These are phyloP conservation scores for Scheffersomyces stipitis DNA, from an alignment of 805 yeast species.

Conservation along the genomic window DNA sequence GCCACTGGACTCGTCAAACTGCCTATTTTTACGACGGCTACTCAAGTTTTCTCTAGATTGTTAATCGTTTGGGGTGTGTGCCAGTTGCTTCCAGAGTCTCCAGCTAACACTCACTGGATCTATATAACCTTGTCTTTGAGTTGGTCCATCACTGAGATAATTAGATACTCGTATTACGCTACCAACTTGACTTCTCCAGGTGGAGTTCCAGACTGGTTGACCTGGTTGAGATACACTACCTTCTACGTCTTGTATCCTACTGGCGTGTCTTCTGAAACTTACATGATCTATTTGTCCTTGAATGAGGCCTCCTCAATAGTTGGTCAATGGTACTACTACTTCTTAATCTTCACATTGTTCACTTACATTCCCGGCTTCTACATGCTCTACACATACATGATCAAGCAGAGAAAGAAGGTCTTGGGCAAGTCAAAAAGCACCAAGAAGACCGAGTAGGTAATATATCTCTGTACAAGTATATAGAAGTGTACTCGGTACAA, in stretches of 20 bases:
- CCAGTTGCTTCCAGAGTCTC: conserved; percentile 68
- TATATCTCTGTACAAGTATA: too few relatives aligned
- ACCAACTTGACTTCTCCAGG: conserved; percentile 53
- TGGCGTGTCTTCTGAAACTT: conserved; percentile 86
- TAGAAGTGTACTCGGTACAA: too few relatives aligned
- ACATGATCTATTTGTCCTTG: conserved; percentile 67
- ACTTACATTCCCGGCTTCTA: conserved; percentile 87
- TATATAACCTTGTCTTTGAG: conserved; percentile 71
- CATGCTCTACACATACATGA: conserved; percentile 81
- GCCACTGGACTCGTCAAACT: conserved; percentile 79
- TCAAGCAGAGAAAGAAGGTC: conserved; percentile 80
- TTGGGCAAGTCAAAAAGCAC: conserved; percentile 35
- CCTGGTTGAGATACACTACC: conserved; percentile 77
- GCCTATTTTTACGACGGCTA: conserved; percentile 76
- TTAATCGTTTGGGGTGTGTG: conserved; percentile 82
- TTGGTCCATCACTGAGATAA: conserved; percentile 94
- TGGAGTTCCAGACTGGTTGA: conserved; percentile 56
- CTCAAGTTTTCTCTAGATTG: conserved; percentile 86
- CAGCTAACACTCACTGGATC: conserved; percentile 57
- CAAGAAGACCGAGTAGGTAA: conserved; percentile 9
- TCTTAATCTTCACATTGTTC: conserved; percentile 56
- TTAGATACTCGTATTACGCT: conserved; percentile 87
- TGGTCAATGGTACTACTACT: conserved; percentile 52
- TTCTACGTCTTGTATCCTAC: conserved; percentile 84
- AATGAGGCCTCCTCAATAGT: conserved; percentile 59